Evolutionary conservation across 2,329 filamentous ascomycete genomes (phyloP).

Genomic region (Colletotrichum sp.): DNA sequence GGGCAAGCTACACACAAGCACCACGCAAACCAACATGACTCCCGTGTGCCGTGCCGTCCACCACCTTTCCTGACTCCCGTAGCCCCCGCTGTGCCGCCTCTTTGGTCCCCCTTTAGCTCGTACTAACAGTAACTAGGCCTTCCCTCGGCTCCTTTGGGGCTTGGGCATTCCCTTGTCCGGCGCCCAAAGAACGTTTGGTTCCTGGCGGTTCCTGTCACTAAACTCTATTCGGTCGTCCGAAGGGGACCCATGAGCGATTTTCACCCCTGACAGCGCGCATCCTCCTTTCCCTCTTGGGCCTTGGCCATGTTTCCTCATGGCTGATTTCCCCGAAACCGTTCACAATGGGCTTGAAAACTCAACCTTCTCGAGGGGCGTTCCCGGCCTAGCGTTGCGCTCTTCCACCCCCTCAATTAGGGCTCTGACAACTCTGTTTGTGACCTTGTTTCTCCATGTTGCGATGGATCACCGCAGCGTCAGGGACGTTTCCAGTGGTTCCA

Average conservation of each 20-base stretch:
- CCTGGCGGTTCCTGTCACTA: constrained; percentile 17
- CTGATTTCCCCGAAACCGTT: background rate
- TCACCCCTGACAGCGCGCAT: constrained; percentile 8
- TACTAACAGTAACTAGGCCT: background rate
- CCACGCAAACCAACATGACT: background rate
- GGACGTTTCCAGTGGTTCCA: constrained; percentile 2
- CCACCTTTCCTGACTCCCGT: background rate
- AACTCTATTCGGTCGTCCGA: constrained; percentile 4
- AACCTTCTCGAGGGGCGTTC: background rate
- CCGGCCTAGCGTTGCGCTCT: background rate
- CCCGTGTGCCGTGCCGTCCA: background rate
- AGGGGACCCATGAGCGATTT: constrained; percentile 16
- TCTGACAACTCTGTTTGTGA: background rate
- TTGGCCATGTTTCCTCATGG: constrained; percentile 10
- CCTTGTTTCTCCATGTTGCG: background rate
- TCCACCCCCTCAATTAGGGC: background rate
- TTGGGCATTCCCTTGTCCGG: background rate
- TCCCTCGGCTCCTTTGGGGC: background rate
- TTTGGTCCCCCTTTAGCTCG: background rate
- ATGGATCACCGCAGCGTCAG: background rate
- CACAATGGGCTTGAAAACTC: background rate
- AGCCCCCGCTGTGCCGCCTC: background rate
- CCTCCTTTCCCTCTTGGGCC: constrained; percentile 1
- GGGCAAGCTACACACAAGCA: background rate
- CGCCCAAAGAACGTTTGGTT: constrained; percentile 14